Percentiles rank a stretch among this genome's conserved stretches.
phyloP scores from a whole-genome alignment of 2,329 filamentous ascomycete genomes.

The Aspergillus sp. region DNA sequence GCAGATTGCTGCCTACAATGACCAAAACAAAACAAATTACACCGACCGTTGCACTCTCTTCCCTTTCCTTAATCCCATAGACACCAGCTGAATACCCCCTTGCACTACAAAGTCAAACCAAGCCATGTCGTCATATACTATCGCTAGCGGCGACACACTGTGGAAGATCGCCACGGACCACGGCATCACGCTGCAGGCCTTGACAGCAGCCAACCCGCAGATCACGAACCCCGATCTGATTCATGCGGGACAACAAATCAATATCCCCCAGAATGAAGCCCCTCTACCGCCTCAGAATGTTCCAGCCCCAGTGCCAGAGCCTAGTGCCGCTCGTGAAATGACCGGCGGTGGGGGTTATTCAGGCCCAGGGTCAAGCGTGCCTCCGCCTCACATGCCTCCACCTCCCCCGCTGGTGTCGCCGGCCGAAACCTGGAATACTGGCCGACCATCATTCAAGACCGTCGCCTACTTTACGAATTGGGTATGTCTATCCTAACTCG shows the following conservation, averaged over 20 bases:
- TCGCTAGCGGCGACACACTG: slow-evolving; percentile 6
- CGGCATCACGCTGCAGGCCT: slow-evolving; percentile 2
- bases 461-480: slow-evolving; percentile 48
- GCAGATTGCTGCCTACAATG: too few relatives aligned
- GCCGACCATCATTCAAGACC: slow-evolving; percentile 12
- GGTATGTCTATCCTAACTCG: slow-evolving; percentile 26
- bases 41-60: background rate
- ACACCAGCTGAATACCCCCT: too few relatives aligned
- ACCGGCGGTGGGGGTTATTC: background rate
- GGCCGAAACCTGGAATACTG: background rate
- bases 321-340: background rate
- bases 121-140: slow-evolving; percentile 4
- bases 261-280: background rate
- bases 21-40: too few relatives aligned
- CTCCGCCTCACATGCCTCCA: background rate
- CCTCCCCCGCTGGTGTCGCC: background rate
- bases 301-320: background rate
- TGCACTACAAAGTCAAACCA: too few relatives aligned
- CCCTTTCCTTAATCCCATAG: too few relatives aligned
- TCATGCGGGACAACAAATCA: slow-evolving; percentile 3
- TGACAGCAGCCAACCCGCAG: slow-evolving; percentile 10
- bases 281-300: background rate
- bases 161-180: slow-evolving; percentile 8
- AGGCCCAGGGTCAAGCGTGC: background rate
- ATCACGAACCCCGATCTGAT: slow-evolving; percentile 10